These are phyloP conservation scores for Drechslerella coelobrocha DNA, from an alignment of 2,329 filamentous ascomycete species.

Conservation along the genomic window DNA sequence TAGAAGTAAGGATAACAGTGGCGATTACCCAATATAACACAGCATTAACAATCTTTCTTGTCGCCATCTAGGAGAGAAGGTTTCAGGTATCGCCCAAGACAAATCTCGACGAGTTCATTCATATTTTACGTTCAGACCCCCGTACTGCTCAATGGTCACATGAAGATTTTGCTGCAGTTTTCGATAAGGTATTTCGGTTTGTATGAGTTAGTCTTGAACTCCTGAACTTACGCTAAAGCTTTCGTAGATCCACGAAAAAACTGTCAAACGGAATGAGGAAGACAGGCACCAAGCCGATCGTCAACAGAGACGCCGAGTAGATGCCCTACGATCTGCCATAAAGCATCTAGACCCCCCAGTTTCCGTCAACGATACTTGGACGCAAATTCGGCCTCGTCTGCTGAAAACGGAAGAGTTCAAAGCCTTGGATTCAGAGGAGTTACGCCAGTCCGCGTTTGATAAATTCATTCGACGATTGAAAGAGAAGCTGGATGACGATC, in stretches of 20 bases:
- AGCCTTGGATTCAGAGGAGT: slow-evolving; percentile 80
- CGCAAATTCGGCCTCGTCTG: slow-evolving; percentile 80
- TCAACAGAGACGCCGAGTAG: slow-evolving; percentile 81
- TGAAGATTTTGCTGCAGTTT: slow-evolving; percentile 80
- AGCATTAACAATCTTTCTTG: slow-evolving; percentile 38
- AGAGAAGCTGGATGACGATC: slow-evolving; percentile 81
- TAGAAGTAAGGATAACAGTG: slow-evolving; percentile 71
- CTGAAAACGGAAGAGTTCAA: slow-evolving; percentile 81
- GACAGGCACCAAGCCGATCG: slow-evolving; percentile 82
- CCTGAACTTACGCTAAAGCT: slow-evolving; percentile 54
- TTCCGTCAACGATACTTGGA: slow-evolving; percentile 79
- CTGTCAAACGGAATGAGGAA: slow-evolving; percentile 79
- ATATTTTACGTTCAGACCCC: slow-evolving; percentile 81
- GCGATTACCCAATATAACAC: slow-evolving; percentile 8
- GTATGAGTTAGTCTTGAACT: slow-evolving; percentile 13
- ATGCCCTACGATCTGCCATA: slow-evolving; percentile 82
- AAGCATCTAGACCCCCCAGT: slow-evolving; percentile 91
- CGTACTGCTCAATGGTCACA: slow-evolving; percentile 86
- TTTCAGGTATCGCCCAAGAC: slow-evolving; percentile 89
- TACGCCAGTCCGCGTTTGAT: slow-evolving; percentile 83
- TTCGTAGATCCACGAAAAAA: slow-evolving; percentile 79
- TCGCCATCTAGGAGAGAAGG: slow-evolving; percentile 74
- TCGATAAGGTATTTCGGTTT: slow-evolving; percentile 68
- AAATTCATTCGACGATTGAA: slow-evolving; percentile 89
- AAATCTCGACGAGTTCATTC: slow-evolving; percentile 84